phyloP scores from a whole-genome alignment of 1,284 basidiomycete species.

The Ustilago hordei region DNA sequence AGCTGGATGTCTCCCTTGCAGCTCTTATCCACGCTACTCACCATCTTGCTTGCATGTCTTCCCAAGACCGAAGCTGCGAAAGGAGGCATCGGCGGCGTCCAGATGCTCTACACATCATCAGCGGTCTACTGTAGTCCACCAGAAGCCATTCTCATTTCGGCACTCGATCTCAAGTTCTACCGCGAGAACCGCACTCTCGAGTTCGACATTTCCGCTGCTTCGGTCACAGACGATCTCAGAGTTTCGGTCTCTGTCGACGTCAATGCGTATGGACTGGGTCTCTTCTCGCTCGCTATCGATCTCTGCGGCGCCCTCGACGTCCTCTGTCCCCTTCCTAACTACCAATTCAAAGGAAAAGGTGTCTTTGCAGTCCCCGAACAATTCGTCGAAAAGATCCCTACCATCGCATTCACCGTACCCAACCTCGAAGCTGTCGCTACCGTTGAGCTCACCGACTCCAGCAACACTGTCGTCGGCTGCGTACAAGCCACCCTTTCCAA shows the following conservation, averaged over 20 bases:
- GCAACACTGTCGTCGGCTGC: slow-evolving; percentile 83
- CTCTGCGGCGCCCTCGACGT: slow-evolving; percentile 61
- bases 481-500: slow-evolving; percentile 91
- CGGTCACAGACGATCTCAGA: slow-evolving; percentile 49
- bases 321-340: slow-evolving; percentile 66
- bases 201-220: slow-evolving; percentile 64
- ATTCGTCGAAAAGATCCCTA: slow-evolving; percentile 75
- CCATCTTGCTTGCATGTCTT: slow-evolving; percentile 11
- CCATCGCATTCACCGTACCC: slow-evolving; percentile 86
- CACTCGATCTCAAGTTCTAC: slow-evolving; percentile 60
- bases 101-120: slow-evolving; percentile 60
- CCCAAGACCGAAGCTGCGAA: slow-evolving; percentile 7
- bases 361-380: slow-evolving; percentile 78
- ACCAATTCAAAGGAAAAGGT: slow-evolving; percentile 74
- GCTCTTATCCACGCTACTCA: slow-evolving; percentile 10
- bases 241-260: slow-evolving; percentile 56
- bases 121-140: slow-evolving; percentile 66
- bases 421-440: slow-evolving; percentile 91
- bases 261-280: slow-evolving; percentile 65
- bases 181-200: slow-evolving; percentile 62
- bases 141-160: slow-evolving; percentile 59
- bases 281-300: slow-evolving; percentile 62
- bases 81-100: slow-evolving; percentile 32
- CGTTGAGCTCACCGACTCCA: slow-evolving; percentile 79
- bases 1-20: slow-evolving; percentile 5